Conservation (phyloP, 2,329 filamentous ascomycete genomes). For the Emmonsiellopsis sp. region DNA sequence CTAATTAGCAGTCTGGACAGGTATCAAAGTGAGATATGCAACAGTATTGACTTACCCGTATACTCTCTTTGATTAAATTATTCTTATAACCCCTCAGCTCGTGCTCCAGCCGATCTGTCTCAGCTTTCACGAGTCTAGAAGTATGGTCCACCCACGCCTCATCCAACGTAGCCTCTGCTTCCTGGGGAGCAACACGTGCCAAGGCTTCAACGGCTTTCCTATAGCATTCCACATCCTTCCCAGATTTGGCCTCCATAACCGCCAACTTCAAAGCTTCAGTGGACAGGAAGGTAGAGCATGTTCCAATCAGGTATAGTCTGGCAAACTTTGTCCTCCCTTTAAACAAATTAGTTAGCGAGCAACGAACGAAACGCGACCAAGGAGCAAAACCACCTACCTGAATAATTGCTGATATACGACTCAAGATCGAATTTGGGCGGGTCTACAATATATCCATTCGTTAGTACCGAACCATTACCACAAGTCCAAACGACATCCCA, state of each 20-base stretch:
- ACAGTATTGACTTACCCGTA: conserved; percentile 52
- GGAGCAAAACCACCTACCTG: conserved; percentile 45
- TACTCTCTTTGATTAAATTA: conserved; percentile 95
- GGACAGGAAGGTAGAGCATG: conserved; percentile 64
- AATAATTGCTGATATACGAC: conserved; percentile 82
- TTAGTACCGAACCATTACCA: background rate
- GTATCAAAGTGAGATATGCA: background rate
- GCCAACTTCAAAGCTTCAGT: conserved; percentile 74
- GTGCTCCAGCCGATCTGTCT: conserved; percentile 67
- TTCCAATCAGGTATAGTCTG: conserved; percentile 73
- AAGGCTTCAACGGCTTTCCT: conserved; percentile 59
- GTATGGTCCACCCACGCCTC: conserved; percentile 64
- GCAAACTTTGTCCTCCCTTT: conserved; percentile 72
- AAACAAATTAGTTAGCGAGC: background rate
- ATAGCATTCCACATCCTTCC: conserved; percentile 66
- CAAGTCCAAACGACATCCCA: background rate
- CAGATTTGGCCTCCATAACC: conserved; percentile 64
- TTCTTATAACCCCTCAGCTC: conserved; percentile 93
- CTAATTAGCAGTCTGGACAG: background rate
- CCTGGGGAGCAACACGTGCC: conserved; percentile 52
- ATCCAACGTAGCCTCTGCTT: conserved; percentile 60
- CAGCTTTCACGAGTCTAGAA: conserved; percentile 56
- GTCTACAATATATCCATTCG: conserved; percentile 41
- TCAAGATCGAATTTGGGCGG: conserved; percentile 85
- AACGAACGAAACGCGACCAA: background rate